These are phyloP conservation scores for Peltaster fructicola DNA, from an alignment of 2,329 filamentous ascomycete genomes.

Conservation along the genomic window DNA sequence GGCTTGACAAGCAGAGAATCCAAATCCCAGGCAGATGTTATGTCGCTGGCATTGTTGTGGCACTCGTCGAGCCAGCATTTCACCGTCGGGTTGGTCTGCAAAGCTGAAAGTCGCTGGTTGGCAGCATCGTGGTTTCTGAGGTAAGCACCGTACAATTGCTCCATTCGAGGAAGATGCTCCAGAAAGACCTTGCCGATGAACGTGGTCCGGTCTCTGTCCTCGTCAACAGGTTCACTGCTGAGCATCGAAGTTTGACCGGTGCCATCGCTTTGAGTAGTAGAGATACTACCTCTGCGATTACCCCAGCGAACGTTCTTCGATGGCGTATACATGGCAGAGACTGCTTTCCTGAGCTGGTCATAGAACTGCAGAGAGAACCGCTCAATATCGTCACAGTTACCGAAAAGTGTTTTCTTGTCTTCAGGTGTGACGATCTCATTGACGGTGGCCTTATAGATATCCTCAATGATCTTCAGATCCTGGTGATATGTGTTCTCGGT, in stretches of 20 bases:
- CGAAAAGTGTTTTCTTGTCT: conserved; percentile 79
- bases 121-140: conserved; percentile 47
- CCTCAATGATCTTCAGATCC: conserved; percentile 93
- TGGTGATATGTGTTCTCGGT: conserved; percentile 82
- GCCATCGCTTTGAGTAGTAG: conserved; percentile 24
- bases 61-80: conserved; percentile 82
- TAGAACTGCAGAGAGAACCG: conserved; percentile 69
- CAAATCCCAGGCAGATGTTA: conserved; percentile 86
- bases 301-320: conserved; percentile 35
- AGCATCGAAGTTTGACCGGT: conserved; percentile 13
- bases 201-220: conserved; percentile 41
- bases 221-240: conserved; percentile 20
- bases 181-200: conserved; percentile 42
- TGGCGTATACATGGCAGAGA: conserved; percentile 61
- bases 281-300: conserved; percentile 33
- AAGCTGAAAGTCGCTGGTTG: conserved; percentile 39
- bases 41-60: conserved; percentile 75
- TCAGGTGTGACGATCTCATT: conserved; percentile 63
- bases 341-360: conserved; percentile 62
- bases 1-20: conserved; percentile 96
- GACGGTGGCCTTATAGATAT: conserved; percentile 84
- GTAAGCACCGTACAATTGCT: conserved; percentile 47
- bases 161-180: conserved; percentile 39
- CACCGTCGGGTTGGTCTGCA: conserved; percentile 42
- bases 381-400: conserved; percentile 82